These are phyloP conservation scores for Rusavskia elegans DNA, from an alignment of 495 filamentous ascomycete genomes.

Conservation along the genomic window DNA sequence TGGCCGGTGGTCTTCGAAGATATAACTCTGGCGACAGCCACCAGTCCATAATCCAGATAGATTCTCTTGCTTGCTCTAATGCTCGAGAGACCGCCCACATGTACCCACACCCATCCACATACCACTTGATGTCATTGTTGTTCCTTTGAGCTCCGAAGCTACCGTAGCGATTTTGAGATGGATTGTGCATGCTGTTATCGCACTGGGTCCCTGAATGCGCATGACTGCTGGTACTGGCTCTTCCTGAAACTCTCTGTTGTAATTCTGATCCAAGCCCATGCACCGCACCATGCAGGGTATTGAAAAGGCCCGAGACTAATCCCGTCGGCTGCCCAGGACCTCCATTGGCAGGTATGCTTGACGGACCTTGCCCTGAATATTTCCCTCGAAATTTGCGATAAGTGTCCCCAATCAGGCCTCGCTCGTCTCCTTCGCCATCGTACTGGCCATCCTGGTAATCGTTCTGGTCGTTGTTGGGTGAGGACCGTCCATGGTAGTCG, in stretches of 20 bases:
- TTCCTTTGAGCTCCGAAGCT: conserved; percentile 63
- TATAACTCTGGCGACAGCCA: conserved; percentile 87
- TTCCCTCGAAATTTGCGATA: conserved; percentile 31
- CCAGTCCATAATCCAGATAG: conserved; percentile 89
- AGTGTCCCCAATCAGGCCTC: conserved; percentile 39
- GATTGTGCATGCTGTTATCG: conserved; percentile 23
- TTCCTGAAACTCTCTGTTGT: conserved; percentile 26
- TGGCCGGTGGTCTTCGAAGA: conserved; percentile 67
- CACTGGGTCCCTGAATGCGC: conserved; percentile 34
- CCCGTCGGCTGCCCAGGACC: conserved; percentile 21
- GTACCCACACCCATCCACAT: conserved; percentile 83
- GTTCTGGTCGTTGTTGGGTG: conserved; percentile 9
- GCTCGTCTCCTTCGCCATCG: conserved; percentile 23
- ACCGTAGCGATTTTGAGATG: conserved; percentile 50
- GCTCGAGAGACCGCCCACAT: conserved; percentile 81
- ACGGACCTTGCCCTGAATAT: conserved; percentile 17
- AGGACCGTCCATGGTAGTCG: conserved; percentile 25
- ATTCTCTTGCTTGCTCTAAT: conserved; percentile 67
- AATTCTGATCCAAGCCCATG: conserved; percentile 34
- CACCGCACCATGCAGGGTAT: conserved; percentile 38
- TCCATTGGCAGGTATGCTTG: neutral
- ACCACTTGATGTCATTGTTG: conserved; percentile 69
- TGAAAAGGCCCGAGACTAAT: conserved; percentile 34
- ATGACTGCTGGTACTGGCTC: conserved; percentile 26
- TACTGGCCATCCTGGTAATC: conserved; percentile 9